Evolutionary conservation across 768 basidiomycete genomes (phyloP).

Genomic region (Suillus subluteus): DNA sequence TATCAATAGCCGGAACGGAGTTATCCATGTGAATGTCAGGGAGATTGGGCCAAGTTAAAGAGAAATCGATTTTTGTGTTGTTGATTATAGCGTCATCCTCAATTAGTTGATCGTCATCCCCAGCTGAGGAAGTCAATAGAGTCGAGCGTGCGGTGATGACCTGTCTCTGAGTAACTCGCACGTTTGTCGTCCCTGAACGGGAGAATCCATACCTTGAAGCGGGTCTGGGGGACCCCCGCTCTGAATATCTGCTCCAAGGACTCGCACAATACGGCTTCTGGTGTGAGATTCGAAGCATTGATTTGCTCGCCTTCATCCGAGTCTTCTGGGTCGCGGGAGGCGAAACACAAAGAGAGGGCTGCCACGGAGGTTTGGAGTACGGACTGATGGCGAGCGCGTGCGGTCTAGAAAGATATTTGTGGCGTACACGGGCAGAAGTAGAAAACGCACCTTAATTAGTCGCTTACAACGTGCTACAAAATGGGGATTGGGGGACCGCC

Average conservation of each 20-base stretch:
- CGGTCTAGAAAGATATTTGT: slow-evolving; percentile 24
- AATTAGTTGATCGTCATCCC: slow-evolving; percentile 30
- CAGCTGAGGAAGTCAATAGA: slow-evolving; percentile 15
- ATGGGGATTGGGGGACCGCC: slow-evolving; percentile 49
- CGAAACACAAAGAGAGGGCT: slow-evolving; percentile 28
- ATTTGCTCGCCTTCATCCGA: slow-evolving; percentile 20
- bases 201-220: slow-evolving; percentile 48
- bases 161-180: slow-evolving; percentile 19
- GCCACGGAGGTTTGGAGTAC: slow-evolving; percentile 33
- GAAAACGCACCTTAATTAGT: slow-evolving; percentile 49
- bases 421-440: slow-evolving; percentile 7
- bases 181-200: slow-evolving; percentile 2
- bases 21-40: slow-evolving; percentile 15
- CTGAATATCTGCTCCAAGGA: slow-evolving; percentile 50
- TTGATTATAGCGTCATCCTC: slow-evolving; percentile 14
- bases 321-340: slow-evolving; percentile 10
- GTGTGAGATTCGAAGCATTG: slow-evolving; percentile 26
- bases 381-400: slow-evolving; percentile 27
- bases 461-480: slow-evolving; percentile 51
- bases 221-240: slow-evolving; percentile 42
- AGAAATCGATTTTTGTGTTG: not conserved
- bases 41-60: slow-evolving; percentile 21
- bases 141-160: slow-evolving; percentile 17
- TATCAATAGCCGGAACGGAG: slow-evolving; percentile 12
- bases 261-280: slow-evolving; percentile 43